Base-by-base conservation (phyloP, 441 rosid genomes). In the Aleurites moluccanus region DNA sequence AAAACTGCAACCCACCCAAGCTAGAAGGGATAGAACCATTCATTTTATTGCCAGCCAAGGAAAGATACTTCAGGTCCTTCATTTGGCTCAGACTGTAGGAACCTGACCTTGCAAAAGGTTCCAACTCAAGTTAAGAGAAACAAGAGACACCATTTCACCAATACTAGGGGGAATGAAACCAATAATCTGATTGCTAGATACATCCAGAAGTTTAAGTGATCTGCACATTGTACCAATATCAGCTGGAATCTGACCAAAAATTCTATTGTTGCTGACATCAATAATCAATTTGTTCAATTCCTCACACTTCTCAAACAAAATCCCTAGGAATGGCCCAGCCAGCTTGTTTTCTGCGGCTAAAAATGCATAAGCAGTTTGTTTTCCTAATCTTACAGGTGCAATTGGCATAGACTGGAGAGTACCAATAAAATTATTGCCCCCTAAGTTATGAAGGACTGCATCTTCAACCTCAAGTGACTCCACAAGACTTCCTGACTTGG, bases 41-140 rank as follows among this genome's bases (percentile, higher is more conserved):
- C 40, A 90, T 74, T 69, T 82, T 82, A 75, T 88, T 90, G 45
- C 86, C 81, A 27, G 88, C 88, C 82, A 88, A 80, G 16, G 94
- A 88, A 64, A 90, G 84, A 76, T 73, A 80, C 74, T 64, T 81
- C 67, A 90, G 67, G 70, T 70, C 77, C 73, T 64, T 86, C 52
- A 84, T 75, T 62, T 70, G 79, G 47, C 84, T 78, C n/a, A 90
- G 66, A 73, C 77, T 67, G 28, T 4, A 0, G 91, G 92, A 76
- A 90, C 82, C 60, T 76, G 88, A 53, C 82, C 91, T n/a, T 74
- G 86, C 70, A 90, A 78, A 63, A 74, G 73, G 79, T 90, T 90
- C 83, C 83, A 68, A 67, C 91, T 85, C 60, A 87, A 74, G 82
- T 87, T 83, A 20, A 90, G 81, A 30, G 82, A 74, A 66, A 86